Conservation (phyloP, 768 basidiomycete species). For the Hypholoma sublateritium region DNA sequence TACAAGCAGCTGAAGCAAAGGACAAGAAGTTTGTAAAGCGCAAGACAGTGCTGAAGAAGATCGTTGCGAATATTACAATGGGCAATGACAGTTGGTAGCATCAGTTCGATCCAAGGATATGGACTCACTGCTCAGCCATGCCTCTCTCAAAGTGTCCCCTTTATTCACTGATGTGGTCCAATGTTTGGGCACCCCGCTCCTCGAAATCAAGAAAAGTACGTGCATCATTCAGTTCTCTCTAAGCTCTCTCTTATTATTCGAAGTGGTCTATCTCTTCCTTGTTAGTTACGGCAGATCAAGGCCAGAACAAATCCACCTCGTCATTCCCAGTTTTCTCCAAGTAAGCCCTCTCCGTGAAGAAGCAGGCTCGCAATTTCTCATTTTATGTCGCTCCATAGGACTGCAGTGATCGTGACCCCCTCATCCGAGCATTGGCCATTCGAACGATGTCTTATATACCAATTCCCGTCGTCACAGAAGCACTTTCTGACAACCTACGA, state of each 20-base stretch:
- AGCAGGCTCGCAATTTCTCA: background rate
- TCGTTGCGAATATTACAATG: constrained; percentile 99
- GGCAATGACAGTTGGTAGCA: constrained; percentile 90
- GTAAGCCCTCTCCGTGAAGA: constrained; percentile 39
- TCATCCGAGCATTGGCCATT: constrained; percentile 95
- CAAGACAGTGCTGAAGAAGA: constrained; percentile 94
- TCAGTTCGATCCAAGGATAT: constrained; percentile 22
- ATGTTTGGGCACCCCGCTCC: constrained; percentile 89
- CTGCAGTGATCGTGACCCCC: constrained; percentile 92
- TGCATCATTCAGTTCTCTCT: background rate
- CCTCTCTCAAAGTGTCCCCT: constrained; percentile 70
- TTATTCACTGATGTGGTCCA: constrained; percentile 95
- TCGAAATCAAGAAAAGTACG: constrained; percentile 99
- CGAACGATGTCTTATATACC: constrained; percentile 99
- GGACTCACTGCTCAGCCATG: constrained; percentile 20
- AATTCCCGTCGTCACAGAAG: constrained; percentile 82
- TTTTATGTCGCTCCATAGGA: constrained; percentile 54
- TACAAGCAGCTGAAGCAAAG: constrained; percentile 88
- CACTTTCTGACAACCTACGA: constrained; percentile 85
- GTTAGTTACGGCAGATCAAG: constrained; percentile 95
- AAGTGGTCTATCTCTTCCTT: constrained; percentile 97
- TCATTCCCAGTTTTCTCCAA: constrained; percentile 88
- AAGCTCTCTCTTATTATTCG: constrained; percentile 12
- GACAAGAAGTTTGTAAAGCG: constrained; percentile 96
- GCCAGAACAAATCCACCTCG: constrained; percentile 90